phyloP scores from a whole-genome alignment of 2,329 filamentous ascomycete species.

The Emergomyces orientalis region DNA sequence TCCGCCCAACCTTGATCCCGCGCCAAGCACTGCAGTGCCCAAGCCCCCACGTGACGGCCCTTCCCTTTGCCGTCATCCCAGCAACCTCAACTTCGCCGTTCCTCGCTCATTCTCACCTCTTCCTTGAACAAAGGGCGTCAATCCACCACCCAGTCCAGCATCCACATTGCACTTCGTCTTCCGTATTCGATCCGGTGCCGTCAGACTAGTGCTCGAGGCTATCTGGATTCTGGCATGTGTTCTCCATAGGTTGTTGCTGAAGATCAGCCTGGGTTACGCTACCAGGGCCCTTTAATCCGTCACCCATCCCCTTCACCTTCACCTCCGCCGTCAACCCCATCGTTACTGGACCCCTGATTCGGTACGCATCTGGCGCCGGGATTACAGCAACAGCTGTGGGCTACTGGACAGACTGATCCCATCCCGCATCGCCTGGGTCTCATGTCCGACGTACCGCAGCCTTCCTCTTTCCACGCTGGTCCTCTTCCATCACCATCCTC shows the following conservation, averaged over 20 bases:
- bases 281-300: constrained; percentile 5
- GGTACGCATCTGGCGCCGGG: constrained; percentile 1
- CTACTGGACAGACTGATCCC: constrained; percentile 1
- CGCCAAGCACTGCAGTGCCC: neutral
- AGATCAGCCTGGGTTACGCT: constrained; percentile 7
- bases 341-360: neutral
- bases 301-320: neutral
- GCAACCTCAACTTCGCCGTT: neutral
- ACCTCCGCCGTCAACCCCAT: neutral
- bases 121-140: constrained; percentile 9
- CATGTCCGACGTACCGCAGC: constrained; percentile 32
- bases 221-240: constrained; percentile 9
- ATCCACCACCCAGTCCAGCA: constrained; percentile 9
- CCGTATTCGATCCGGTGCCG: neutral
- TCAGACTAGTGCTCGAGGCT: neutral
- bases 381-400: neutral
- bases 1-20: neutral
- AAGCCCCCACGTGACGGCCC: neutral
- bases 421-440: constrained; percentile 9
- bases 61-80: constrained; percentile 9
- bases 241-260: constrained; percentile 8
- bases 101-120: constrained; percentile 3
- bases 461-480: constrained; percentile 28
- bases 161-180: neutral
- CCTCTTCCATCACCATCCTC: constrained; percentile 36